Percentiles rank a stretch among this genome's conserved stretches.
phyloP scores from a whole-genome alignment of 1,139 yeast species.

The Nakaseomyces kungkrabaensis region DNA sequence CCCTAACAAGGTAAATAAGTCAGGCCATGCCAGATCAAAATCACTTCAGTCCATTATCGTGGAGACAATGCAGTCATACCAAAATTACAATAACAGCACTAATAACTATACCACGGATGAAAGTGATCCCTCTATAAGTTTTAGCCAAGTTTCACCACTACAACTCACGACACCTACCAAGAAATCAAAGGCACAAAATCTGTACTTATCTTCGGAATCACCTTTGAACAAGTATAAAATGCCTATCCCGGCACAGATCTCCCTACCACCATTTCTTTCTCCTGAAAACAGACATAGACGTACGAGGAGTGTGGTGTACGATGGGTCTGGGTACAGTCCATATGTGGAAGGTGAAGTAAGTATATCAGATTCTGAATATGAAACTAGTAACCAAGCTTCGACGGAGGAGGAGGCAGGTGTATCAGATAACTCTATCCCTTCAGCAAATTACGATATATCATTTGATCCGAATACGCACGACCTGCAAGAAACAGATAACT shows the following conservation, averaged over 20 bases:
- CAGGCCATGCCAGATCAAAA: constrained; percentile 10
- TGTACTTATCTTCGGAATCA: constrained; percentile 30
- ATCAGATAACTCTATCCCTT: constrained; percentile 20
- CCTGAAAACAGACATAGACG: constrained; percentile 25
- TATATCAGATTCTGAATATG: not conserved
- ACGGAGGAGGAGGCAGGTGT: not conserved
- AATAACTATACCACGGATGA: constrained; percentile 1
- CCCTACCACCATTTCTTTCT: constrained; percentile 31
- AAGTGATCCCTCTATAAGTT: constrained; percentile 1
- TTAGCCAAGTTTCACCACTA: constrained; percentile 9
- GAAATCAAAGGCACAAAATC: constrained; percentile 6
- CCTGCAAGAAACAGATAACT: constrained; percentile 13
- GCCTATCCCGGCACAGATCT: constrained; percentile 31
- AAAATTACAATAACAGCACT: not conserved
- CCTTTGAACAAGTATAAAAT: constrained; percentile 28
- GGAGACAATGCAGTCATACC: constrained; percentile 17
- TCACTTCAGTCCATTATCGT: constrained; percentile 25
- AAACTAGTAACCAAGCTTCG: constrained; percentile 2
- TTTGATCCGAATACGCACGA: constrained; percentile 15
- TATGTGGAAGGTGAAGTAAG: constrained; percentile 9
- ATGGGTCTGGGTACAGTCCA: constrained; percentile 25
- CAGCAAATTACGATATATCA: constrained; percentile 24
- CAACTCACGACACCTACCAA: constrained; percentile 8
- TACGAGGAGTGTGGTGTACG: constrained; percentile 21
- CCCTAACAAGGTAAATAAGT: not conserved